Conservation (phyloP, 192 early-diverging fungal species). For the Coemansia sp. region DNA sequence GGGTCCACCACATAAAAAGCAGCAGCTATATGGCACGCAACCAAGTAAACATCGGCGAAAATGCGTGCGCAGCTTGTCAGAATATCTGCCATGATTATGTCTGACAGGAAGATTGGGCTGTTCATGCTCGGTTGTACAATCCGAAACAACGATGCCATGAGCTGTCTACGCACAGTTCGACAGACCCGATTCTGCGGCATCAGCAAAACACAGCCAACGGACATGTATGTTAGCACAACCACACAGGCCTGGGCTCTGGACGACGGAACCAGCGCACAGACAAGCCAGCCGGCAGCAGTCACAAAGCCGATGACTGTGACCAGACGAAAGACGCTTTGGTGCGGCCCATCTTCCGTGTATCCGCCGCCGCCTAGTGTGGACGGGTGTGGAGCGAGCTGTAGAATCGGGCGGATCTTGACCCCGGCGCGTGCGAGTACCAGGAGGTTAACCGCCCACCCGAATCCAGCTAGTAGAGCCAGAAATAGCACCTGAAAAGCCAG, state of each 20-base stretch:
- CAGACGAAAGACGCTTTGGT: constrained; percentile 26
- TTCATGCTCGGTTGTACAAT: constrained; percentile 41
- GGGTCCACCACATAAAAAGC: constrained; percentile 38
- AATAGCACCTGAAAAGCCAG: constrained; percentile 47
- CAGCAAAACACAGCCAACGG: constrained; percentile 16
- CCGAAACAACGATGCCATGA: constrained; percentile 34
- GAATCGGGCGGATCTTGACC: constrained; percentile 30
- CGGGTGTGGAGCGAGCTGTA: constrained; percentile 33
- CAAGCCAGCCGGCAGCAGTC: constrained; percentile 26
- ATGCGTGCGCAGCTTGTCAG: constrained; percentile 91
- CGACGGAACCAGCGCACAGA: constrained; percentile 16
- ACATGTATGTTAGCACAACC: constrained; percentile 35
- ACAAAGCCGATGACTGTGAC: constrained; percentile 15
- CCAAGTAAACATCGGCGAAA: constrained; percentile 71
- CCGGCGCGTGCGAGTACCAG: constrained; percentile 34
- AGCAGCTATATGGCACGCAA: constrained; percentile 60
- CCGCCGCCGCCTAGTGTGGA: background rate
- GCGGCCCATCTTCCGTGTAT: constrained; percentile 12
- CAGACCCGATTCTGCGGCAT: constrained; percentile 37
- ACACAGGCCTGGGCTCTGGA: constrained; percentile 21
- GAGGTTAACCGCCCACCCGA: constrained; percentile 50
- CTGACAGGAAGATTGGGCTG: constrained; percentile 64
- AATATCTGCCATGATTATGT: constrained; percentile 93
- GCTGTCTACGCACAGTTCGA: constrained; percentile 42
- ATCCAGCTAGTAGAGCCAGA: constrained; percentile 34